Percentiles rank a stretch among this genome's conserved stretches.
These are phyloP conservation scores for Yamadazyma atmosphaerica DNA, from an alignment of 1,139 yeast species.

Conservation along the genomic window DNA sequence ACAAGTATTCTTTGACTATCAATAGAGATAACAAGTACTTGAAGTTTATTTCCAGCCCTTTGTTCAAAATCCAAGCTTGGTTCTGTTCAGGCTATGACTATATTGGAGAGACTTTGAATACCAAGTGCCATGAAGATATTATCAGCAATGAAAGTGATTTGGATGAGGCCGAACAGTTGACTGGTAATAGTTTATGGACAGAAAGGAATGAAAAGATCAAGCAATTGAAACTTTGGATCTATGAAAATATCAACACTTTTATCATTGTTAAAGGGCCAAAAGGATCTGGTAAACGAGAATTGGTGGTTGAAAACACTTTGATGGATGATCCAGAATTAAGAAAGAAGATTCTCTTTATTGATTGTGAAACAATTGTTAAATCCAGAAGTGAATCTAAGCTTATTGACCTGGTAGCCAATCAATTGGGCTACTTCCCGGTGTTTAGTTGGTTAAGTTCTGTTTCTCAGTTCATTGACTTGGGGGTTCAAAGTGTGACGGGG, in stretches of 20 bases:
- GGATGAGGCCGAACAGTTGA: conserved; percentile 9
- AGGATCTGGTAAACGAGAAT: conserved; percentile 87
- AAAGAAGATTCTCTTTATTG: conserved; percentile 63
- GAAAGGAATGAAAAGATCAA: conserved; percentile 70
- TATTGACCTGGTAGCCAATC: conserved; percentile 66
- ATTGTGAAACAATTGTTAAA: conserved; percentile 75
- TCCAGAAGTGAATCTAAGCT: conserved; percentile 73
- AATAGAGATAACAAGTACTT: conserved; percentile 33
- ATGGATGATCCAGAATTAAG: conserved; percentile 42
- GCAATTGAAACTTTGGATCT: conserved; percentile 75
- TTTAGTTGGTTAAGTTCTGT: conserved; percentile 90
- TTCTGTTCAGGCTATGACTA: conserved; percentile 30
- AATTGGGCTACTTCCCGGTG: conserved; percentile 88
- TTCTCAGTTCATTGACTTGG: conserved; percentile 78
- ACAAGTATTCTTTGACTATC: conserved; percentile 35
- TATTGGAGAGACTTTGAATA: conserved; percentile 22
- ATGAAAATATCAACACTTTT: conserved; percentile 77
- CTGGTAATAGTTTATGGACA: conserved; percentile 46
- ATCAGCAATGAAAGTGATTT: conserved; percentile 16
- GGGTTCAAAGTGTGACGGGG: conserved; percentile 88
- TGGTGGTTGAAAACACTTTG: conserved; percentile 71
- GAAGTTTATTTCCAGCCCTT: conserved; percentile 29
- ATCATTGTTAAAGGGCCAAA: conserved; percentile 89
- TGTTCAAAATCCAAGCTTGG: conserved; percentile 23
- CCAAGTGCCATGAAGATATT: conserved; percentile 18